Percentiles rank a stretch among this genome's conserved stretches.
Conservation (phyloP, 805 yeast genomes). For the Priceomyces castillae region DNA sequence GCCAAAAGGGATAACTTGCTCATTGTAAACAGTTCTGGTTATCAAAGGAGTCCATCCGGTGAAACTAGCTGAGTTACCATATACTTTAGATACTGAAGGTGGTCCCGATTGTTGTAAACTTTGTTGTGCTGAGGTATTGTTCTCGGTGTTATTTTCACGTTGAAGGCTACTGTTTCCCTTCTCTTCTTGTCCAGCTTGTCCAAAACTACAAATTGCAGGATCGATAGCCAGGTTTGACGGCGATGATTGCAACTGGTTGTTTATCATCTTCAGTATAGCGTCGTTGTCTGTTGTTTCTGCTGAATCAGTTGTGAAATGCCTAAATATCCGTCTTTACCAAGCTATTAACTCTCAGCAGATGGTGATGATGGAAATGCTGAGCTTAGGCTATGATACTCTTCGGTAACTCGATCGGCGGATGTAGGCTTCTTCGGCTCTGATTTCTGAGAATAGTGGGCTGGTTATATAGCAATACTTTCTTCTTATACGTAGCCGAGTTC, state of each 20-base stretch:
- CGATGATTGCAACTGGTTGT: conserved; percentile 32
- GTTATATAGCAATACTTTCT: background rate
- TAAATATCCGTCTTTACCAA: background rate
- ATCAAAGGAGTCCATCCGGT: conserved; percentile 46
- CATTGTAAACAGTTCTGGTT: conserved; percentile 35
- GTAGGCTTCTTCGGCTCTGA: background rate
- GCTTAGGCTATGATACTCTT: too few relatives aligned
- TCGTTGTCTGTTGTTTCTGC: background rate
- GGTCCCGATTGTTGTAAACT: conserved; percentile 8
- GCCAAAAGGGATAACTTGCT: conserved; percentile 30
- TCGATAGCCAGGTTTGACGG: conserved; percentile 34
- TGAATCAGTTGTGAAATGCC: background rate
- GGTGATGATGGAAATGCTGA: too few relatives aligned
- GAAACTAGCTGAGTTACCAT: conserved; percentile 14
- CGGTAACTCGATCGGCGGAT: background rate
- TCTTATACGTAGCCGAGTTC: background rate
- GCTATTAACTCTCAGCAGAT: too few relatives aligned
- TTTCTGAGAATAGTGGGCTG: background rate
- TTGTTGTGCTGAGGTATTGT: background rate
- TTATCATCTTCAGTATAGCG: conserved; percentile 17
- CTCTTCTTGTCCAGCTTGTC: conserved; percentile 8
- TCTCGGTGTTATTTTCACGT: background rate
- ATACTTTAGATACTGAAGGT: conserved; percentile 21
- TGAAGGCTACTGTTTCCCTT: conserved; percentile 7
- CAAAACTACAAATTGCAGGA: conserved; percentile 29